These are phyloP conservation scores for Paramyrothecium roridum DNA, from an alignment of 2,329 filamentous ascomycete genomes.

Conservation along the genomic window DNA sequence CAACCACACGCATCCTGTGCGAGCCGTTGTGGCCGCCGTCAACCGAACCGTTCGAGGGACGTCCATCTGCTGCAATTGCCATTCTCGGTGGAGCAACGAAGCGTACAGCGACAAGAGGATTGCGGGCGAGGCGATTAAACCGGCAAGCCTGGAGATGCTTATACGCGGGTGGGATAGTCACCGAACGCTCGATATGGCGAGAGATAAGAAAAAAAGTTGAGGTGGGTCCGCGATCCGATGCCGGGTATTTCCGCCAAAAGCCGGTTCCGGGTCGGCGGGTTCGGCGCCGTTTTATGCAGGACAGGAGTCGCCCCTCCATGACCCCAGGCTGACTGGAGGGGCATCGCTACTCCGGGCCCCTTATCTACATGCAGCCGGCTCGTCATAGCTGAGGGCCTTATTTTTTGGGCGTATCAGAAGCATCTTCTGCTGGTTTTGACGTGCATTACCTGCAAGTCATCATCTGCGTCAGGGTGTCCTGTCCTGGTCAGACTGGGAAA, in stretches of 20 bases:
- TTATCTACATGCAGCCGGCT: background rate
- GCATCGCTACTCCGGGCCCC: background rate
- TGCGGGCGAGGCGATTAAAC: too few relatives aligned
- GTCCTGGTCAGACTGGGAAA: too few relatives aligned
- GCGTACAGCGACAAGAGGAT: background rate
- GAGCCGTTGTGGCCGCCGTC: background rate
- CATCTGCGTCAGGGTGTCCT: too few relatives aligned
- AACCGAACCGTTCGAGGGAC: background rate
- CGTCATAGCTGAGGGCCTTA: too few relatives aligned
- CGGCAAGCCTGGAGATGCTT: too few relatives aligned
- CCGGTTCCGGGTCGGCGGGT: background rate
- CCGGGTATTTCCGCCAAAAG: background rate
- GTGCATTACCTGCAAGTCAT: too few relatives aligned
- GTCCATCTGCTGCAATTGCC: background rate
- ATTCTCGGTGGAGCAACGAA: background rate
- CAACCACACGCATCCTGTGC: background rate
- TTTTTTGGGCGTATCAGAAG: too few relatives aligned
- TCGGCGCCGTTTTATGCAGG: background rate
- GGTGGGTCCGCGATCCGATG: background rate
- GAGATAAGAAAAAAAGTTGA: background rate
- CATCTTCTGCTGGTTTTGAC: too few relatives aligned
- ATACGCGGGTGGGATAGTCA: too few relatives aligned
- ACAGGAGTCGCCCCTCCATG: background rate
- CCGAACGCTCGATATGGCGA: background rate
- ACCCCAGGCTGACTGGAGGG: background rate